Conservation (phyloP, 176 grass and related monocot species). For the Poa pratensis region DNA sequence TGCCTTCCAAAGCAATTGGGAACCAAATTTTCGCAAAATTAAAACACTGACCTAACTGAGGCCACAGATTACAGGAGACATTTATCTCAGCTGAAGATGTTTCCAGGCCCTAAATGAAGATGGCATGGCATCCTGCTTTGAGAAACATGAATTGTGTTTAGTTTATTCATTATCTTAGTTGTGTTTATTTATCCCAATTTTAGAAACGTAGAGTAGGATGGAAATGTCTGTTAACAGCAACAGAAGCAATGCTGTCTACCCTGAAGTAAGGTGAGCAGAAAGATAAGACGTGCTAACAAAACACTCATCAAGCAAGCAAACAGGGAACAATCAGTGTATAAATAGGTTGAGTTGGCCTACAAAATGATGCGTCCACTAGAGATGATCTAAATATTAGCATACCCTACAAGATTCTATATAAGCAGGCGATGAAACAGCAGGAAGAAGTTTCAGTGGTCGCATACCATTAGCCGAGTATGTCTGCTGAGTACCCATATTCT, state of each 20-base stretch:
- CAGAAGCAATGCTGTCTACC: slow-evolving; percentile 44
- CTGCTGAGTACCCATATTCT: slow-evolving; percentile 65
- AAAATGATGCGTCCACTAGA: slow-evolving; percentile 37
- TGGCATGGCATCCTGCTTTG: slow-evolving; percentile 78
- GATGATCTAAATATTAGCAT: slow-evolving; percentile 25
- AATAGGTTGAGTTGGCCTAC: neutral
- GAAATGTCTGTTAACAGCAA: slow-evolving; percentile 54
- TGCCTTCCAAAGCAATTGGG: slow-evolving; percentile 42
- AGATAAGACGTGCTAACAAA: slow-evolving; percentile 30
- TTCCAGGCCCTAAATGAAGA: slow-evolving; percentile 76
- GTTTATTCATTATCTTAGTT: slow-evolving; percentile 54
- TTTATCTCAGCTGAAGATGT: slow-evolving; percentile 72
- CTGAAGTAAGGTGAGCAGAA: slow-evolving; percentile 35
- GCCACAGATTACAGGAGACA: slow-evolving; percentile 61
- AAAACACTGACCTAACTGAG: slow-evolving; percentile 79
- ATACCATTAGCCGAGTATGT: slow-evolving; percentile 60
- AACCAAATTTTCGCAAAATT: slow-evolving; percentile 61
- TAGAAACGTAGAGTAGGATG: slow-evolving; percentile 52
- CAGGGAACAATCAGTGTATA: slow-evolving; percentile 30
- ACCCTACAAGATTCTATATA: slow-evolving; percentile 38
- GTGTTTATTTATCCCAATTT: slow-evolving; percentile 54
- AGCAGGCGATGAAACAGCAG: slow-evolving; percentile 24
- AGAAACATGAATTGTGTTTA: slow-evolving; percentile 80
- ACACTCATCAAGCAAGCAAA: slow-evolving; percentile 36
- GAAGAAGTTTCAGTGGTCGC: neutral